Evolutionary conservation across 2,329 filamentous ascomycete species (phyloP), one percentile per base, ranked within the genome.

Genomic region (Triangularia verruculosa): DNA sequence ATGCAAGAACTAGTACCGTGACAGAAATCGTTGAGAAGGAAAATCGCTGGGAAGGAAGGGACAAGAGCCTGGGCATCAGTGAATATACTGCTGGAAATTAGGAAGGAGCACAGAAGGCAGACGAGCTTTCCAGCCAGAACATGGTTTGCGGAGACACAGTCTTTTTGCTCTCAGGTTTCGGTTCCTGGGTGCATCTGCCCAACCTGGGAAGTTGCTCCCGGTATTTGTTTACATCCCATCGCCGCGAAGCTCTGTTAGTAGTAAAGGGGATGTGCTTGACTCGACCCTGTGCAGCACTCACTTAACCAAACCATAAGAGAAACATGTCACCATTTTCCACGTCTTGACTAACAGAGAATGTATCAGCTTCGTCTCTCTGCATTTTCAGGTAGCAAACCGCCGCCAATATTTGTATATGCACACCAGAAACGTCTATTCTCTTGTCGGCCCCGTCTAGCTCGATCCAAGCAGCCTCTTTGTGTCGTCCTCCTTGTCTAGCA

Each of bases 401-500:
- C 51, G 51, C 25, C 25, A 28, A 12, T 54, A 27, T 27, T 28
- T 54, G 24, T 54, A 69, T 67, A 65, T 67, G 67, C 66, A 70
- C 66, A 63, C 24, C 17, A n/a, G 22, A 27, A 39, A 30, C 20
- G 54, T 24, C 43, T 28, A 30, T 13, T 54, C 17, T 32, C 32
- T 57, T 39, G 52, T 54, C 25, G 17, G 30, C 39, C 47, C 43
- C 62, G 32, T 66, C 68, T 70, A 74, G 57, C 66, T 73, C 58
- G 68, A 60, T 34, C 78, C 79, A 58, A 85, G 70, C 63, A 86
- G 82, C 74, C 84, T 83, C 74, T 89, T 86, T 62, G 88, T 86
- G 71, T 95, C 91, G 71, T 96, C 91, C 70, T 95, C 89, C 77
- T 92, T 92, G 73, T 89, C 89, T 71, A 98, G 74, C 69, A 97